Evolutionary conservation across 2,329 filamentous ascomycete species (phyloP).

Genomic region (Diaporthe amygdali): DNA sequence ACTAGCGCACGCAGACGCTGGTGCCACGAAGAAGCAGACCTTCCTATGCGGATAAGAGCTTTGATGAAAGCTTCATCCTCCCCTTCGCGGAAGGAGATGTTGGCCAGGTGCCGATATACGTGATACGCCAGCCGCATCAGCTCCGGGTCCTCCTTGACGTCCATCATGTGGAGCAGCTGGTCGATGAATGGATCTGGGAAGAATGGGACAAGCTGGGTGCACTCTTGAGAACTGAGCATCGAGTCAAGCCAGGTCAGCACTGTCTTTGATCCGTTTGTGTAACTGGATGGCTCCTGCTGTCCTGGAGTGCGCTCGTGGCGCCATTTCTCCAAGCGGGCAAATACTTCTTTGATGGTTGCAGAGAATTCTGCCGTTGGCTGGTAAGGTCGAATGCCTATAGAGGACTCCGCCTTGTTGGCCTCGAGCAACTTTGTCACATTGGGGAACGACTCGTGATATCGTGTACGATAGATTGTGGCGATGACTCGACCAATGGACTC

Average conservation of each 20-base stretch:
- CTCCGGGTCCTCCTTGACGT: constrained; percentile 97
- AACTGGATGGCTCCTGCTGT: constrained; percentile 90
- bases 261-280: constrained; percentile 96
- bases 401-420: constrained; percentile 78
- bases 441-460: constrained; percentile 92
- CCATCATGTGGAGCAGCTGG: constrained; percentile 98
- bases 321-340: constrained; percentile 84
- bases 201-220: constrained; percentile 87
- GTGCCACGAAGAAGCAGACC: constrained; percentile 87
- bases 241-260: constrained; percentile 94
- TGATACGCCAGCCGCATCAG: constrained; percentile 94
- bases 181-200: constrained; percentile 90
- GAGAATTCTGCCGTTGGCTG: constrained; percentile 76
- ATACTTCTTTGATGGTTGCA: constrained; percentile 74
- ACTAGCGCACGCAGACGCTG: constrained; percentile 93
- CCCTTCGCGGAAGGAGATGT: constrained; percentile 88
- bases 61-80: constrained; percentile 86
- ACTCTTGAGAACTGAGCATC: constrained; percentile 89
- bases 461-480: constrained; percentile 84
- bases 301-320: constrained; percentile 82
- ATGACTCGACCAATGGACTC: constrained; percentile 93
- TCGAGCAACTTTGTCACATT: constrained; percentile 78
- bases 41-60: constrained; percentile 86
- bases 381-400: constrained; percentile 86
- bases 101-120: constrained; percentile 94